A percentile compares a stretch with the other conserved stretches of the same genome.
Evolutionary conservation across 2,329 filamentous ascomycete species (phyloP).

Genomic region (Hymenoscyphus occultus): DNA sequence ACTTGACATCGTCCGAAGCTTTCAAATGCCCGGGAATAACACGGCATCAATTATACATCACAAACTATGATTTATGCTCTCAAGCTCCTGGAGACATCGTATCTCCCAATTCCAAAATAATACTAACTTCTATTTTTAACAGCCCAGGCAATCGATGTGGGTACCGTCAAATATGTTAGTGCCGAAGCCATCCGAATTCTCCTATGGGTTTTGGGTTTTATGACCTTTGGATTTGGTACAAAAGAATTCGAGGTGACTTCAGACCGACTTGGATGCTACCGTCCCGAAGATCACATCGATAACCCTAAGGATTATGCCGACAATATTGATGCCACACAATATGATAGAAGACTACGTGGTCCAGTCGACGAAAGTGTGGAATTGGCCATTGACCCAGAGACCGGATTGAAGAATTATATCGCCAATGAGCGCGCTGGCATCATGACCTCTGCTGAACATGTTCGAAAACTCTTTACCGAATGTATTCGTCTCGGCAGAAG

Average conservation of each 20-base stretch:
- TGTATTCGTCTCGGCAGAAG: slow-evolving; percentile 78
- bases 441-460: slow-evolving; percentile 75
- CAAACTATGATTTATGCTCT: too few species aligned
- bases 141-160: slow-evolving; percentile 85
- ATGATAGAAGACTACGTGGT: slow-evolving; percentile 76
- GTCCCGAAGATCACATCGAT: slow-evolving; percentile 81
- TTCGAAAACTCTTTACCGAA: slow-evolving; percentile 68
- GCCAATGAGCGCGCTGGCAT: slow-evolving; percentile 77
- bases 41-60: not conserved
- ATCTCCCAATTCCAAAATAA: not conserved
- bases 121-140: slow-evolving; percentile 16
- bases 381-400: slow-evolving; percentile 71
- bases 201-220: slow-evolving; percentile 84
- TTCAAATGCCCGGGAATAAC: not conserved
- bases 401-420: slow-evolving; percentile 91
- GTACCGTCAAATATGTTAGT: slow-evolving; percentile 85
- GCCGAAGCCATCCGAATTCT: slow-evolving; percentile 87
- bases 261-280: slow-evolving; percentile 75
- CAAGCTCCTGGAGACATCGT: not conserved
- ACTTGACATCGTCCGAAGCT: not conserved
- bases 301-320: slow-evolving; percentile 81
- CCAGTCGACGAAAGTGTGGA: slow-evolving; percentile 77
- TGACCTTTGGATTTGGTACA: slow-evolving; percentile 81
- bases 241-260: slow-evolving; percentile 82
- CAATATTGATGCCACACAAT: slow-evolving; percentile 78